Evolutionary conservation across 441 rosid genomes (phyloP).

Genomic region (Iberis amara): DNA sequence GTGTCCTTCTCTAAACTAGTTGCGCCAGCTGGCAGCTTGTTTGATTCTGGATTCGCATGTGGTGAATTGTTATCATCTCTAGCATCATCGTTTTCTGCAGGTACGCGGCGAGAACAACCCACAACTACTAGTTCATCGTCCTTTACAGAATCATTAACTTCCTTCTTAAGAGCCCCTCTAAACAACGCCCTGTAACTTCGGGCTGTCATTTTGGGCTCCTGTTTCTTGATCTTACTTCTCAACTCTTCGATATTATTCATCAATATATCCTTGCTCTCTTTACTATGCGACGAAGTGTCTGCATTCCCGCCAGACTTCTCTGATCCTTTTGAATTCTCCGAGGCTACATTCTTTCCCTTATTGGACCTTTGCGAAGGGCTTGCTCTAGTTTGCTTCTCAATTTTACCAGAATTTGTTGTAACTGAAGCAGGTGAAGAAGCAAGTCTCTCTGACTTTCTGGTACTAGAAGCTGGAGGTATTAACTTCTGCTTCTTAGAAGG

Average conservation of each 20-base stretch:
- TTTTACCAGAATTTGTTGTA: constrained; percentile 35
- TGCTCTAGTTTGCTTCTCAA: constrained; percentile 35
- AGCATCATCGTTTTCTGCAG: constrained; percentile 25
- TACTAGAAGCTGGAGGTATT: constrained; percentile 31
- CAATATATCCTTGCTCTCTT: constrained; percentile 35
- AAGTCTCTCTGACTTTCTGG: constrained; percentile 49
- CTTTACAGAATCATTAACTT: constrained; percentile 27
- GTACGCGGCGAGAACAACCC: constrained; percentile 27
- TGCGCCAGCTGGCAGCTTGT: constrained; percentile 6
- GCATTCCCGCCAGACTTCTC: constrained; percentile 36
- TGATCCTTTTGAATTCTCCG: constrained; percentile 43
- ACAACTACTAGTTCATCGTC: constrained; percentile 29
- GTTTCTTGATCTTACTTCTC: constrained; percentile 35
- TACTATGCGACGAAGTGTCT: constrained; percentile 22
- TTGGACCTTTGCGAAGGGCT: constrained; percentile 57
- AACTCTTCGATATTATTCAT: constrained; percentile 38
- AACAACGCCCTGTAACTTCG: constrained; percentile 42
- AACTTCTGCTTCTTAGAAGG: constrained; percentile 25
- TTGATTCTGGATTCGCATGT: constrained; percentile 5
- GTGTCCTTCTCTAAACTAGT: constrained; percentile 14
- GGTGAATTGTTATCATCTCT: constrained; percentile 23
- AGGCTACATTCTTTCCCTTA: constrained; percentile 42
- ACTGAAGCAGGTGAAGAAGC: constrained; percentile 37
- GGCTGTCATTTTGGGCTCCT: constrained; percentile 33
- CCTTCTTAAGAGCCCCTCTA: constrained; percentile 30